Evolutionary conservation across 202 grass and related monocot species (phyloP).

Genomic region (Saccharum hybrid): DNA sequence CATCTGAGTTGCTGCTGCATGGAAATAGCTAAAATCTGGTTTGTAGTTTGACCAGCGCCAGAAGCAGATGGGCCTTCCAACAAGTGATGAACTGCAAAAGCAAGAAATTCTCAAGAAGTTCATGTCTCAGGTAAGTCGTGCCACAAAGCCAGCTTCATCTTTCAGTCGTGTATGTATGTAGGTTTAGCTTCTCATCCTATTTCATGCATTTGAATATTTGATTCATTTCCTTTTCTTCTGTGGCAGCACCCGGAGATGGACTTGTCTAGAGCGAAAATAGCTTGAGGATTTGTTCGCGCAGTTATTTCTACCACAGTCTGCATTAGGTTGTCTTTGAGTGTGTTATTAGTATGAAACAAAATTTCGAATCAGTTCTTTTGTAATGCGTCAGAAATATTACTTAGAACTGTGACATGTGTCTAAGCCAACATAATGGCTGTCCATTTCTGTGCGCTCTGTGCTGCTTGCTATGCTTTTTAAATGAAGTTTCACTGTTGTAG

Average conservation of each 20-base stretch:
- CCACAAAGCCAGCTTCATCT: not conserved
- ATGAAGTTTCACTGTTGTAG: too few species aligned
- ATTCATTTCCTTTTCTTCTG: not conserved
- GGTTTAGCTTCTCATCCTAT: not conserved
- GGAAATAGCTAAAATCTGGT: not conserved
- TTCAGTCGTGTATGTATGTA: not conserved
- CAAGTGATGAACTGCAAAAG: slow-evolving; percentile 95
- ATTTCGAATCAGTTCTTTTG: not conserved
- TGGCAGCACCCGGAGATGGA: slow-evolving; percentile 94
- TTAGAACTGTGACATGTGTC: not conserved
- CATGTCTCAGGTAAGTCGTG: slow-evolving; percentile 66
- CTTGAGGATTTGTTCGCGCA: slow-evolving; percentile 9
- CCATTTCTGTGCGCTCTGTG: too few species aligned
- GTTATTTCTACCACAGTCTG: not conserved
- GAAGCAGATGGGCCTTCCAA: slow-evolving; percentile 86
- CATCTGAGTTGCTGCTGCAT: not conserved
- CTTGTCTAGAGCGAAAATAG: slow-evolving; percentile 82
- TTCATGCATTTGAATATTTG: slow-evolving; percentile 10
- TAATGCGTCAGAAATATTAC: not conserved
- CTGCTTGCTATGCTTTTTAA: too few species aligned
- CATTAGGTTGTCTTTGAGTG: too few species aligned
- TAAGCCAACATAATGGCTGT: too few species aligned
- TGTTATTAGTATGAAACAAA: not conserved
- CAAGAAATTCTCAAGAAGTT: slow-evolving; percentile 96
- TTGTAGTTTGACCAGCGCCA: slow-evolving; percentile 30